A percentile compares a stretch with the other conserved stretches of the same genome.
Evolutionary conservation across 23 red algal genomes (phyloP).

Genomic region (Cyanidioschyzon merolae): DNA sequence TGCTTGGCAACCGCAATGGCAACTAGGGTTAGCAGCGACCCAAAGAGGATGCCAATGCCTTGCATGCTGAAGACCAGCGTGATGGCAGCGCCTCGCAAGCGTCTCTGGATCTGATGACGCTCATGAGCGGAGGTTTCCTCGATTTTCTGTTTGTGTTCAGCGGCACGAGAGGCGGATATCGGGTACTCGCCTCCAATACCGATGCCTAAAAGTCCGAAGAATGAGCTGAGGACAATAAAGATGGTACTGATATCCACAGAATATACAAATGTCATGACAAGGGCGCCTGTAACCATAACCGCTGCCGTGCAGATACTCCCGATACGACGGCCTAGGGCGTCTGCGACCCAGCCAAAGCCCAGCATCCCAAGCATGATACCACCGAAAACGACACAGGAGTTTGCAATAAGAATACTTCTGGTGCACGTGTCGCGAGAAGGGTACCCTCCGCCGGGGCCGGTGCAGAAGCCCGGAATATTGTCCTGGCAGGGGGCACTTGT

Average conservation of each 20-base stretch:
- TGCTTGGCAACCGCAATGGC: background rate
- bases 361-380: constrained; percentile 14
- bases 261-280: constrained; percentile 12
- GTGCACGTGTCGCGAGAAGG: background rate
- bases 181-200: constrained; percentile 12
- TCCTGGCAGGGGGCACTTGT: background rate
- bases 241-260: background rate
- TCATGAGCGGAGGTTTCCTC: background rate
- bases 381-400: background rate
- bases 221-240: constrained; percentile 11
- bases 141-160: background rate
- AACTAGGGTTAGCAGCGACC: constrained; percentile 1
- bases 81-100: constrained; percentile 10
- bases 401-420: background rate
- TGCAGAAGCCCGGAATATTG: background rate
- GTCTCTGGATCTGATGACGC: background rate
- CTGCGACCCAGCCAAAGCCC: background rate
- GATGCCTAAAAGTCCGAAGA: background rate
- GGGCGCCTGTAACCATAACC: background rate
- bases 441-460: constrained; percentile 1
- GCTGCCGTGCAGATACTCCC: background rate
- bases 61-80: constrained; percentile 29
- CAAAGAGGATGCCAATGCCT: constrained; percentile 26
- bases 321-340: background rate
- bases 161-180: background rate